These are phyloP conservation scores for Phaeolepiota aurea DNA, from an alignment of 768 basidiomycete genomes.

Conservation along the genomic window DNA sequence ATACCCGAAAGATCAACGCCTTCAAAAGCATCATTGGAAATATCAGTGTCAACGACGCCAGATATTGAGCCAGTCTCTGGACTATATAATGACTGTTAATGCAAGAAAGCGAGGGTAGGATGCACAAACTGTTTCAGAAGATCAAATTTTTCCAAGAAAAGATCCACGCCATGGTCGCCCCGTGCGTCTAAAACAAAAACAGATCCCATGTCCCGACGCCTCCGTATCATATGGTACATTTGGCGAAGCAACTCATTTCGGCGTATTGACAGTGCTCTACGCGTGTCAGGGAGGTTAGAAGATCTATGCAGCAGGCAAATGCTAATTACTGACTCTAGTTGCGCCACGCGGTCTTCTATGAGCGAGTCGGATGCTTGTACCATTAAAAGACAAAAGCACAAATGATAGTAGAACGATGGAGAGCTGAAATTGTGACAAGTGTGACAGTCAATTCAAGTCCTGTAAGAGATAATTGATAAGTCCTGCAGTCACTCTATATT, in stretches of 20 bases:
- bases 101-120: conserved; percentile 4
- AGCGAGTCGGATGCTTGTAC: conserved; percentile 17
- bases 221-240: conserved; percentile 60
- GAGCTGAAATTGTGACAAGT: background rate
- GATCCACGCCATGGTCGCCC: conserved; percentile 33
- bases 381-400: no score
- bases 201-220: conserved; percentile 36
- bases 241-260: conserved; percentile 66
- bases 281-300: conserved; percentile 4
- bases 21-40: background rate
- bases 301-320: conserved; percentile 3
- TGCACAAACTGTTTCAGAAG: conserved; percentile 22
- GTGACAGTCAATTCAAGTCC: background rate
- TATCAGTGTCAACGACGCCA: conserved; percentile 16
- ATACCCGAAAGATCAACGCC: background rate
- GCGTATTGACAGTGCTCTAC: conserved; percentile 52
- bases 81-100: no score
- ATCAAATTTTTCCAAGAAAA: conserved; percentile 52
- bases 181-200: conserved; percentile 28
- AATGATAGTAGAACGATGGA: background rate
- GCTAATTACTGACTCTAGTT: conserved; percentile 27
- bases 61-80: conserved; percentile 31
- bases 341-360: conserved; percentile 35
- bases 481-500: no score
- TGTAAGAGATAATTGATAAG: no score